Evolutionary conservation across 495 filamentous ascomycete species (phyloP), one percentile per base, ranked within the genome.

Genomic region (Penicillium paradoxum): DNA sequence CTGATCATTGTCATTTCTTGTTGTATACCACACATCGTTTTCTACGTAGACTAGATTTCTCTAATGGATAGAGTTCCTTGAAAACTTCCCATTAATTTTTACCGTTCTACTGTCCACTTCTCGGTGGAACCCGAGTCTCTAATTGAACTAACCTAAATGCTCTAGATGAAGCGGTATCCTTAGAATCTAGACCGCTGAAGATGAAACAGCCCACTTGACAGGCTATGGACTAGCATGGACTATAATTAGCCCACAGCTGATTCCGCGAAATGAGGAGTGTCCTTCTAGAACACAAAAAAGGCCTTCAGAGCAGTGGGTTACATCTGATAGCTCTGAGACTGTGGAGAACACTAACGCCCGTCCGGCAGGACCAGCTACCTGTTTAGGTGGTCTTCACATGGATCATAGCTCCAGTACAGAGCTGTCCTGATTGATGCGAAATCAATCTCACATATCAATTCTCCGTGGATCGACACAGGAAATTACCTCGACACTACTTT

Each of bases 351-450:
- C 33, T 36, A 15, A 36, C 33, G 30, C n/a, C n/a, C n/a, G 11
- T 32, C 30, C 30, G 33, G 33, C 13, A 36, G 33, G 33, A 36
- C 11, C 3, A n/a, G 3, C 11, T 3, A 34, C 11, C 19, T 25
- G 44, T 36, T n/a, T n/a, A n/a, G n/a, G n/a, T n/a, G n/a, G n/a
- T 46, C 29, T 46, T 47, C 44, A 36, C n/a, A n/a, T n/a, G n/a
- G n/a, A n/a, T n/a, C n/a, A n/a, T n/a, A n/a, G n/a, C n/a, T n/a
- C n/a, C n/a, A n/a, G n/a, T n/a, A n/a, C n/a, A n/a, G n/a, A n/a
- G n/a, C 32, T 44, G 24, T n/a, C 25, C 24, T 36, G 11, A 52
- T 52, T 52, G 40, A 45, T 45, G 49, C 40, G 19, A 52, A 43
- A 51, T 33, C 19, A 22, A 3, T 15, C 25, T 24, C 41, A 24